Evolutionary conservation across 1,139 yeast species (phyloP).

Genomic region (Casaregolazyma suthepensis): DNA sequence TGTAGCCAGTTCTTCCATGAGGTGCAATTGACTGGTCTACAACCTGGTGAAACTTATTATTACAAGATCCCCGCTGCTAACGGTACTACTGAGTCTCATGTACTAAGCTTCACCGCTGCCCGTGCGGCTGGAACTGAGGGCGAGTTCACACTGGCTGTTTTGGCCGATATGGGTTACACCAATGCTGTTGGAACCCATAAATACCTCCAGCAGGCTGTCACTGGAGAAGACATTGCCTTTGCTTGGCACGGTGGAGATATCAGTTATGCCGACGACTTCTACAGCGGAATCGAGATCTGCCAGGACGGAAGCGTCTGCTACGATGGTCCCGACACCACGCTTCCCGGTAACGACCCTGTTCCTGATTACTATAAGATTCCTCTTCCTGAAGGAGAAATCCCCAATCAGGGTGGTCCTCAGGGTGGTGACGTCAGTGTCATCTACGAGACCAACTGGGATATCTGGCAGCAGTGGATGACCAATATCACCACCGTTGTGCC

Average conservation of each 20-base stretch:
- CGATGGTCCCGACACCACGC: slow-evolving; percentile 6
- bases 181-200: slow-evolving; percentile 16
- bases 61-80: slow-evolving; percentile 22
- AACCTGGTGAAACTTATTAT: slow-evolving; percentile 28
- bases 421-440: slow-evolving; percentile 19
- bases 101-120: slow-evolving; percentile 17
- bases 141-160: slow-evolving; percentile 15
- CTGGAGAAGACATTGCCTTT: slow-evolving; percentile 22
- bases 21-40: slow-evolving; percentile 24
- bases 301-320: not conserved
- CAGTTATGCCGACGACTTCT: slow-evolving; percentile 29
- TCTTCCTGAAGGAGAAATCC: slow-evolving; percentile 17
- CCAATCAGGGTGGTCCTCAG: slow-evolving; percentile 10
- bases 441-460: slow-evolving; percentile 25
- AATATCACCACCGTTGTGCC: slow-evolving; percentile 9
- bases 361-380: slow-evolving; percentile 17
- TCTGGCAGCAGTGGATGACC: slow-evolving; percentile 17
- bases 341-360: slow-evolving; percentile 18
- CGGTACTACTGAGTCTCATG: slow-evolving; percentile 1
- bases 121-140: slow-evolving; percentile 12
- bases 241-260: slow-evolving; percentile 27
- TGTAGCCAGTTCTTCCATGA: slow-evolving; percentile 23
- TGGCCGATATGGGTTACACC: slow-evolving; percentile 19
- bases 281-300: slow-evolving; percentile 1
- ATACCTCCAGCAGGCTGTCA: slow-evolving; percentile 10